A percentile compares a stretch with the other conserved stretches of the same genome.
phyloP scores from a whole-genome alignment of 768 basidiomycete genomes.

The Pilatotrama ljubarskyi region DNA sequence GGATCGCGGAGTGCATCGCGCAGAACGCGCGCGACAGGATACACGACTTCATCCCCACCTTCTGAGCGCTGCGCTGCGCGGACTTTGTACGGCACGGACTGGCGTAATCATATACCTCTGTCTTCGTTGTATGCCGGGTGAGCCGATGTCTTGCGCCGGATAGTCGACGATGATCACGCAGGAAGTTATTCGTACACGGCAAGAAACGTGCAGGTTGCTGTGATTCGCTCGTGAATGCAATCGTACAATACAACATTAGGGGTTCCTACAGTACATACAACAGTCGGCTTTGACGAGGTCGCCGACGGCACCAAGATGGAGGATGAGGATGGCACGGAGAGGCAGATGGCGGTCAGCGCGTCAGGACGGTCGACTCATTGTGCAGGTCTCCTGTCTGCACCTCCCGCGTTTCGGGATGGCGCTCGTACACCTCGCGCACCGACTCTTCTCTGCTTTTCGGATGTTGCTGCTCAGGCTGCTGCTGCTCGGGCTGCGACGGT shows the following conservation, averaged over 20 bases:
- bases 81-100: slow-evolving; percentile 15
- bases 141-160: no score
- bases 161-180: no score
- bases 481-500: background rate
- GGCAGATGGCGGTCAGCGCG: background rate
- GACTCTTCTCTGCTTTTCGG: slow-evolving; percentile 8
- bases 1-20: slow-evolving; percentile 98
- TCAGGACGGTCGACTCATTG: background rate
- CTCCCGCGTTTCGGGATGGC: slow-evolving; percentile 21
- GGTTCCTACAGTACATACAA: slow-evolving; percentile 3
- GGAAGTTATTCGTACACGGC: no score
- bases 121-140: background rate
- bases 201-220: no score
- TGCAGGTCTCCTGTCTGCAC: slow-evolving; percentile 22
- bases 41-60: slow-evolving; percentile 91
- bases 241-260: slow-evolving; percentile 7
- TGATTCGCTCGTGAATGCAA: no score
- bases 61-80: slow-evolving; percentile 43
- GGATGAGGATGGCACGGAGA: background rate
- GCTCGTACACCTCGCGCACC: slow-evolving; percentile 10
- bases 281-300: background rate
- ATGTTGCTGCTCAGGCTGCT: background rate
- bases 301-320: background rate
- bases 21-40: slow-evolving; percentile 96
- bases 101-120: slow-evolving; percentile 21